Conservation (phyloP, 345 rosid species). For the Eucalyptus melliodora region DNA sequence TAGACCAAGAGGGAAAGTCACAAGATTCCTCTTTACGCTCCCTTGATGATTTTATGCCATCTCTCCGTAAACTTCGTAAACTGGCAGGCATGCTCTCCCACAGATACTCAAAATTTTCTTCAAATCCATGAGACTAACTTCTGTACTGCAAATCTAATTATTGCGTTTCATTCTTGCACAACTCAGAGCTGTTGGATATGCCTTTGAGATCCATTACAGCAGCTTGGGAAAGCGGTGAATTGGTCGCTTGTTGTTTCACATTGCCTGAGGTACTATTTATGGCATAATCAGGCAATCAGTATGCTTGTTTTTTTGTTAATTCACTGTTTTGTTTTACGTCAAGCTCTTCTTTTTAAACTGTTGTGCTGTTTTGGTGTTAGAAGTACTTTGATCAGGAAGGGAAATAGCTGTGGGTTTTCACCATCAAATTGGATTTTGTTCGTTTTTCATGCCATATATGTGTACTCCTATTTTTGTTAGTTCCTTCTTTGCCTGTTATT, state of each 20-base stretch:
- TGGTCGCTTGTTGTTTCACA: conserved; percentile 57
- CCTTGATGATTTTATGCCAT: conserved; percentile 58
- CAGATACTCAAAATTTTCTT: neutral
- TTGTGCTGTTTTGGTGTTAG: neutral
- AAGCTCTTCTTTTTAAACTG: neutral
- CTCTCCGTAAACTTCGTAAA: conserved; percentile 68
- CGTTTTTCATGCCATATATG: neutral
- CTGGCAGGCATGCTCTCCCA: conserved; percentile 53
- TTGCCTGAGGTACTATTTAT: conserved; percentile 47
- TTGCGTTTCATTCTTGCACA: neutral
- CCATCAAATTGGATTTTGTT: neutral
- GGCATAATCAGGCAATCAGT: neutral
- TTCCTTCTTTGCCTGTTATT: neutral
- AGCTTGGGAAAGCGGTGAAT: conserved; percentile 85
- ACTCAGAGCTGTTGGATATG: conserved; percentile 80
- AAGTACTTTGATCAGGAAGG: neutral
- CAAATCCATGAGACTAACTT: neutral
- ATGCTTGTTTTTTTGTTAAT: neutral
- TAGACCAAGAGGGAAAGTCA: conserved; percentile 15
- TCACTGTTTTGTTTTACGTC: neutral
- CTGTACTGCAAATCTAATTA: neutral
- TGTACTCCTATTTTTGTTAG: neutral
- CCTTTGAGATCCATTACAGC: conserved; percentile 69
- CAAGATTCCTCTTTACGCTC: conserved; percentile 19
- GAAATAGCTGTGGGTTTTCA: neutral